Evolutionary conservation across 2,329 filamentous ascomycete genomes (phyloP).

Genomic region (Colletotrichum sojae): DNA sequence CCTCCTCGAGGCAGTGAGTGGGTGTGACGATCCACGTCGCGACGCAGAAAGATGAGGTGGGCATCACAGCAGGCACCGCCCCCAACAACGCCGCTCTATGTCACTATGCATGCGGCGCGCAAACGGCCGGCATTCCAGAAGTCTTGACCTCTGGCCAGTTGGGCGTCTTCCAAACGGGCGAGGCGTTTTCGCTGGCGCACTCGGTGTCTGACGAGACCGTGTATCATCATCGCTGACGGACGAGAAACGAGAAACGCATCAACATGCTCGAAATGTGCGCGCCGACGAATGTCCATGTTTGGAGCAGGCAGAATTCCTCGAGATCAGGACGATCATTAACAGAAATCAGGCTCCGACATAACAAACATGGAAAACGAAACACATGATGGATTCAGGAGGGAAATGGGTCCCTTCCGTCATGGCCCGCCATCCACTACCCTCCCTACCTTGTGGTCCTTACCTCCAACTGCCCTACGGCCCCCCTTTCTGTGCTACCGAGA

Average conservation of each 20-base stretch:
- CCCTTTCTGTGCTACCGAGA: slow-evolving; percentile 15
- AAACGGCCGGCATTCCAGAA: neutral
- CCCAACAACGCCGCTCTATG: slow-evolving; percentile 9
- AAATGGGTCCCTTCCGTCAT: slow-evolving; percentile 22
- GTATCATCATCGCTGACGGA: neutral
- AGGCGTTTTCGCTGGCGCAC: slow-evolving; percentile 14
- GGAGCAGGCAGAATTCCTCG: slow-evolving; percentile 9
- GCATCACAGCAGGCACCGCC: slow-evolving; percentile 30
- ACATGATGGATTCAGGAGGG: slow-evolving; percentile 22
- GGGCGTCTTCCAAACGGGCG: neutral
- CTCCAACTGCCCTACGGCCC: slow-evolving; percentile 7
- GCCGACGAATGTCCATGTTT: neutral
- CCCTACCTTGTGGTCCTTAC: too few species aligned
- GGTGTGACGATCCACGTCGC: slow-evolving; percentile 32
- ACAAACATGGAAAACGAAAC: slow-evolving; percentile 19
- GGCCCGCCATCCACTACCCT: slow-evolving; percentile 12
- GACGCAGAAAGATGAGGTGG: slow-evolving; percentile 12
- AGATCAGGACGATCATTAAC: neutral
- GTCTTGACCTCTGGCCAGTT: neutral
- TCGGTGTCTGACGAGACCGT: neutral
- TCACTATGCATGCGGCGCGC: slow-evolving; percentile 11
- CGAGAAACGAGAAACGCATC: neutral
- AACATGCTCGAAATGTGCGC: neutral
- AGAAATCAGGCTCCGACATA: slow-evolving; percentile 16
- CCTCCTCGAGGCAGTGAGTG: neutral